A percentile compares a stretch with the other conserved stretches of the same genome.
Conservation (phyloP, 1,139 yeast genomes). For the Geotrichum restrictum region DNA sequence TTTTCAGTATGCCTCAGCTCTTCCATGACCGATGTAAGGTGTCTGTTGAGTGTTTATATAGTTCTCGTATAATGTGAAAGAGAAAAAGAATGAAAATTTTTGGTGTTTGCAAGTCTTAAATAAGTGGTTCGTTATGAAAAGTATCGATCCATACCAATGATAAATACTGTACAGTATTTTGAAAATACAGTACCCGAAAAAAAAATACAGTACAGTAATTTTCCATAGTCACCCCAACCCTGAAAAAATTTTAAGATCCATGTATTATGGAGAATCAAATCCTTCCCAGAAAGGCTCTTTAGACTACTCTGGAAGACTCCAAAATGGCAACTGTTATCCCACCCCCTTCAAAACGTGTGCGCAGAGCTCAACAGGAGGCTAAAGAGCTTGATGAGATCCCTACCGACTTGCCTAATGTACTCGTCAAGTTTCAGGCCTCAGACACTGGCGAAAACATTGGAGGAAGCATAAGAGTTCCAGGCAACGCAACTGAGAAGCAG, state of each 20-base stretch:
- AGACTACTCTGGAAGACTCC: not conserved
- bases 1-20: constrained; percentile 40
- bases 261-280: not conserved
- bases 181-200: no score
- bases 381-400: constrained; percentile 75
- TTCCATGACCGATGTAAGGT: constrained; percentile 31
- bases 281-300: not conserved
- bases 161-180: no score
- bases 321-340: constrained; percentile 90
- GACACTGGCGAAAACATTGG: constrained; percentile 91
- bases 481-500: constrained; percentile 78
- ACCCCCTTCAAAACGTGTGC: constrained; percentile 89
- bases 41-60: no score
- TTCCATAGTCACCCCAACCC: constrained; percentile 8
- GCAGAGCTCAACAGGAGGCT: constrained; percentile 74
- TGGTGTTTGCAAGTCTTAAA: not conserved
- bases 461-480: constrained; percentile 87
- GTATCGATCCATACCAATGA: not conserved
- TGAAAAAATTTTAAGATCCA: constrained; percentile 12
- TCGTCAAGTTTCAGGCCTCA: constrained; percentile 84
- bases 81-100: constrained; percentile 7
- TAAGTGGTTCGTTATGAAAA: not conserved
- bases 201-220: not conserved
- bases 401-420: constrained; percentile 75
- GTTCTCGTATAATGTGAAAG: not conserved